Percentiles rank a stretch among this genome's conserved stretches.
Conservation (phyloP, 371 early-diverging fungal species). For the Mycotypha africana region DNA sequence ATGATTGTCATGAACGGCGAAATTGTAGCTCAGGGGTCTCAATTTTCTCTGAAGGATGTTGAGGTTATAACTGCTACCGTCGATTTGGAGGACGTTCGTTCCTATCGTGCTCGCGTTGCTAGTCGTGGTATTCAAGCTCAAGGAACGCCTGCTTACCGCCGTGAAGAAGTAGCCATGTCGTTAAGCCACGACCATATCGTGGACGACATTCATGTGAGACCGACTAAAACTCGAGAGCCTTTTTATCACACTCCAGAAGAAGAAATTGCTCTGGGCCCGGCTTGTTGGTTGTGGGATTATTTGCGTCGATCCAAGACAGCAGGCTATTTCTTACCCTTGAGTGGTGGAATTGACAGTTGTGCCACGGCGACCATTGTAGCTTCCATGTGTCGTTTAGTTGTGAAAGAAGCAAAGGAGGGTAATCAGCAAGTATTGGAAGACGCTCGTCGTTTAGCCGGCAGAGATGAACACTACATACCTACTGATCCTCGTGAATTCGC, state of each 20-base stretch:
- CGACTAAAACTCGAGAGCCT: conserved; percentile 24
- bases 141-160: conserved; percentile 49
- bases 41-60: conserved; percentile 92
- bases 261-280: conserved; percentile 91
- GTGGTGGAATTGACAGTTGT: conserved; percentile 97
- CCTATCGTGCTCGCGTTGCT: conserved; percentile 65
- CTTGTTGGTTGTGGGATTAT: conserved; percentile 99
- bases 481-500: conserved; percentile 79
- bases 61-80: conserved; percentile 91
- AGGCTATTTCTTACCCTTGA: conserved; percentile 94
- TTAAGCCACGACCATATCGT: conserved; percentile 47
- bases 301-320: conserved; percentile 82
- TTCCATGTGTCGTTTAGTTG: conserved; percentile 93
- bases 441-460: conserved; percentile 63
- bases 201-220: conserved; percentile 23
- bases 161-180: conserved; percentile 55
- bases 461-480: conserved; percentile 58
- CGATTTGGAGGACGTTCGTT: conserved; percentile 86
- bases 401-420: conserved; percentile 58
- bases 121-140: conserved; percentile 85
- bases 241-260: conserved; percentile 65
- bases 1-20: conserved; percentile 90
- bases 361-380: conserved; percentile 89
- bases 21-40: conserved; percentile 86
- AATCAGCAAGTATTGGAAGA: conserved; percentile 73